Percentiles rank a stretch among this genome's conserved stretches.
Evolutionary conservation across 441 rosid genomes (phyloP).

Genomic region (Kokia cookei): DNA sequence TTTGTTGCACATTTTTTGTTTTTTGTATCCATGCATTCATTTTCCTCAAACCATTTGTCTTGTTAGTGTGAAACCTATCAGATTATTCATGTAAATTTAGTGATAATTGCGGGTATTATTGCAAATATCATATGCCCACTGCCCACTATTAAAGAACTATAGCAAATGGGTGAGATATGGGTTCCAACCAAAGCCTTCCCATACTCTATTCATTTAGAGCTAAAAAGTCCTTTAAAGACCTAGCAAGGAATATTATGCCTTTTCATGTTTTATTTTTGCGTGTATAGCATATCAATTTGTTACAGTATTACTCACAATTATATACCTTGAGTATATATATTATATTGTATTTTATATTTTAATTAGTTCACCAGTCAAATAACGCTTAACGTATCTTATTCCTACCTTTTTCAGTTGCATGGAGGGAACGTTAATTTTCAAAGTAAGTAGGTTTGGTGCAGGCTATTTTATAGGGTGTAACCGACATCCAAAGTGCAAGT

Average conservation of each 20-base stretch:
- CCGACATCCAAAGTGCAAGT: slow-evolving; percentile 95
- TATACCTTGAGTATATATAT: neutral
- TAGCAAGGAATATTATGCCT: neutral
- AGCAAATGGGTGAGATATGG: neutral
- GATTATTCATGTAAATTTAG: neutral
- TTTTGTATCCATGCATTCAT: neutral
- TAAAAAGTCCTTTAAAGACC: neutral
- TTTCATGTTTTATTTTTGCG: neutral
- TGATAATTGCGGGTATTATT: neutral
- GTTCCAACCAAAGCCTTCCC: neutral
- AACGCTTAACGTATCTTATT: neutral
- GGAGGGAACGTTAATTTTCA: slow-evolving; percentile 85
- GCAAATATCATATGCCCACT: neutral
- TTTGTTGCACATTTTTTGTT: neutral
- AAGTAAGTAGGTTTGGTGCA: slow-evolving; percentile 78
- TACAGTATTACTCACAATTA: neutral
- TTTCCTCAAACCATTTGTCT: neutral
- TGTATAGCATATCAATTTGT: neutral
- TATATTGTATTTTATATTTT: neutral
- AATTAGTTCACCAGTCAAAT: neutral
- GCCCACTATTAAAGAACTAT: neutral
- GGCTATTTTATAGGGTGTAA: slow-evolving; percentile 96
- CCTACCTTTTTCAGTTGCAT: slow-evolving; percentile 60
- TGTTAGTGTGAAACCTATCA: neutral
- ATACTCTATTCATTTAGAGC: neutral